Percentiles rank a stretch among this genome's conserved stretches.
Evolutionary conservation across 2,329 filamentous ascomycete genomes (phyloP).

Genomic region (Delphinella strobiligena): DNA sequence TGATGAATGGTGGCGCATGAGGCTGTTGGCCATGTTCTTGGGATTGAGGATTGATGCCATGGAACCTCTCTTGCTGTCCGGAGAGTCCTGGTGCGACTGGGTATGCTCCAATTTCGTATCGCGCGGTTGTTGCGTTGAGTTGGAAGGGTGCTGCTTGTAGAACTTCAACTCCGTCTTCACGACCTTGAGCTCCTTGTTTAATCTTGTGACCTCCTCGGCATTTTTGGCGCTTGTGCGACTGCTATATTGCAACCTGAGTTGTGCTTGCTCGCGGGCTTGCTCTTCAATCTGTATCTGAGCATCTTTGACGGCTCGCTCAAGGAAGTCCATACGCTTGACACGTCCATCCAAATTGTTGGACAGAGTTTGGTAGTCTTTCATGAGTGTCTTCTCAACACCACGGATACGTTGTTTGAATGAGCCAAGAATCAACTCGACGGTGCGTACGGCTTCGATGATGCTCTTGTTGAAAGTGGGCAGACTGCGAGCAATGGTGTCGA

Average conservation of each 20-base stretch:
- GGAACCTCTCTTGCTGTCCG: slow-evolving; percentile 17
- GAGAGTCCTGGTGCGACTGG: too few species aligned
- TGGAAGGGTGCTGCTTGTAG: slow-evolving; percentile 39
- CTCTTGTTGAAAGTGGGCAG: slow-evolving; percentile 85
- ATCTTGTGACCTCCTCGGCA: slow-evolving; percentile 44
- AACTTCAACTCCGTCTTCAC: slow-evolving; percentile 54
- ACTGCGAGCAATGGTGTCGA: slow-evolving; percentile 77
- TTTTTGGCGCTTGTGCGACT: slow-evolving; percentile 18
- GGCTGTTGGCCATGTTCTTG: slow-evolving; percentile 35
- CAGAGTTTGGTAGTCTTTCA: slow-evolving; percentile 77
- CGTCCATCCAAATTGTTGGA: slow-evolving; percentile 70
- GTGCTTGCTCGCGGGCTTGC: slow-evolving; percentile 29
- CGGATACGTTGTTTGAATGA: slow-evolving; percentile 72
- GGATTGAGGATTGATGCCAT: slow-evolving; percentile 9
- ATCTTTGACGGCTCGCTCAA: slow-evolving; percentile 69
- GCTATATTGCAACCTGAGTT: slow-evolving; percentile 14
- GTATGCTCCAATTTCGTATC: too few species aligned
- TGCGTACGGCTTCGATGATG: slow-evolving; percentile 73
- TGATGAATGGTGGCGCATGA: slow-evolving; percentile 44
- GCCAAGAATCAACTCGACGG: slow-evolving; percentile 66
- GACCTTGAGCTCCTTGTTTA: slow-evolving; percentile 48
- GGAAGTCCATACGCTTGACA: slow-evolving; percentile 72
- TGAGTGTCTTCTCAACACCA: slow-evolving; percentile 76
- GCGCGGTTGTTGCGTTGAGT: too few species aligned
- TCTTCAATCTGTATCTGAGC: slow-evolving; percentile 40